Evolutionary conservation across 305 asterid species (phyloP).

Genomic region (Fraxinus baroniana): DNA sequence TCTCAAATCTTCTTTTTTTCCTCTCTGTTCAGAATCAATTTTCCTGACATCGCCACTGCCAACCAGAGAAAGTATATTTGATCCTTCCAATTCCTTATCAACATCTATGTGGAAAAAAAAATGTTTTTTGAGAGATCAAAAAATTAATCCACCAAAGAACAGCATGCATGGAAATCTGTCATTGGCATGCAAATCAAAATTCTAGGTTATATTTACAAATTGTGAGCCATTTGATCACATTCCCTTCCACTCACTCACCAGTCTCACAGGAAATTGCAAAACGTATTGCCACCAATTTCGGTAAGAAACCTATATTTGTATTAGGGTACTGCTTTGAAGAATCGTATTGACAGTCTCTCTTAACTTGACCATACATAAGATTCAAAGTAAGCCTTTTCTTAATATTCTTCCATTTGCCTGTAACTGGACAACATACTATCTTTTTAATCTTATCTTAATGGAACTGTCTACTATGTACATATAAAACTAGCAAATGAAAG

Average conservation of each 20-base stretch:
- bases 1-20: conserved; percentile 8
- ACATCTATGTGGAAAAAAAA: conserved; percentile 33
- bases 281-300: not conserved
- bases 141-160: conserved; percentile 6
- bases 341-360: not conserved
- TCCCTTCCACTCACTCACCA: not conserved
- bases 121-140: not conserved
- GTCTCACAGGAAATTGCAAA: not conserved
- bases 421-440: not conserved
- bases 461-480: not conserved
- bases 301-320: not conserved
- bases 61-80: conserved; percentile 29
- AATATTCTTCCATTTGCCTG: not conserved
- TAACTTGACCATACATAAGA: not conserved
- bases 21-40: conserved; percentile 11
- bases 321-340: not conserved
- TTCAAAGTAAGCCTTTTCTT: not conserved
- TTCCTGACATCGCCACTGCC: conserved; percentile 23
- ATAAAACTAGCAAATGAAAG: not conserved
- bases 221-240: not conserved
- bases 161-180: not conserved
- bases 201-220: not conserved
- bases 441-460: not conserved
- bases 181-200: conserved; percentile 14
- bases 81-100: conserved; percentile 40